These are phyloP conservation scores for Daldinia bambusicola DNA, from an alignment of 495 filamentous ascomycete species.

Conservation along the genomic window DNA sequence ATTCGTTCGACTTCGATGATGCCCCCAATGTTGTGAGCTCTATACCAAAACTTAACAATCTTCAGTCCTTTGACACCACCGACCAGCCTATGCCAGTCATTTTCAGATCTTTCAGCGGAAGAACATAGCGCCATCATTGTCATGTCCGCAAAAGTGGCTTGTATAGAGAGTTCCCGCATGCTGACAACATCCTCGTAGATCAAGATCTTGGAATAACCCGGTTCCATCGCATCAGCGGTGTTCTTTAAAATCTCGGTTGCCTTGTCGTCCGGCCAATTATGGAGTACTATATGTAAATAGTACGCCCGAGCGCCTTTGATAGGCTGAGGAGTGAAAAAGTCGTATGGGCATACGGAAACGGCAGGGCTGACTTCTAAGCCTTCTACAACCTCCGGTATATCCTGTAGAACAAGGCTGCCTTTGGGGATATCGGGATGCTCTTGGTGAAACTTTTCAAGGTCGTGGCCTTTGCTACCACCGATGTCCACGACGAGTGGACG, in stretches of 20 bases:
- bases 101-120: not conserved
- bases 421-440: not conserved
- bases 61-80: not conserved
- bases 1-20: no score
- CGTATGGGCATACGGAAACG: not conserved
- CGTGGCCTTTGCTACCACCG: not conserved
- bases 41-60: not conserved
- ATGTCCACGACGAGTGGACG: not conserved
- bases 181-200: not conserved
- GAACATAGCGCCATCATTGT: not conserved
- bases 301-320: constrained; percentile 2
- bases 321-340: not conserved
- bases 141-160: not conserved
- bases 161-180: not conserved
- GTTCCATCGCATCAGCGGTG: not conserved
- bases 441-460: not conserved
- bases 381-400: no score
- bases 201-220: not conserved
- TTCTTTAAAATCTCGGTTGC: not conserved
- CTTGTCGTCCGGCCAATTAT: not conserved
- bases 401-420: not conserved
- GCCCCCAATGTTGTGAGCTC: no score
- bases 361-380: not conserved
- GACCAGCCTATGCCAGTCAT: not conserved
- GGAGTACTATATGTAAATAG: not conserved